Percentiles rank a stretch among this genome's conserved stretches.
Evolutionary conservation across 768 basidiomycete species (phyloP).

Genomic region (Leccinum longicurvipes): DNA sequence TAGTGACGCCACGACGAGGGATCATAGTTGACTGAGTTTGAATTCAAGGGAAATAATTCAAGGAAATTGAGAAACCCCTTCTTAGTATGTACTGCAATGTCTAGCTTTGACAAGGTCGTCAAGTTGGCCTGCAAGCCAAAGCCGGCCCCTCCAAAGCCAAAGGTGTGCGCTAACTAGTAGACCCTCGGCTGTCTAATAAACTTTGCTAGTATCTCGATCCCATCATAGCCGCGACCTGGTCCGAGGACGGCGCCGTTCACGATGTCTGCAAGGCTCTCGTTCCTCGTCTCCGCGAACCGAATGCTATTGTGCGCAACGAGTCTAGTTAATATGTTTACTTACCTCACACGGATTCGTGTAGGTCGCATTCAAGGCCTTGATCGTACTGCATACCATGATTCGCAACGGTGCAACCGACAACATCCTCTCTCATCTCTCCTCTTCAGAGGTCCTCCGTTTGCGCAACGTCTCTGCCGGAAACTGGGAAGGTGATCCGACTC

Average conservation of each 20-base stretch:
- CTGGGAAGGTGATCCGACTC: slow-evolving; percentile 73
- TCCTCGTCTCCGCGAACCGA: slow-evolving; percentile 85
- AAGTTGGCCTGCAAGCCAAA: slow-evolving; percentile 98
- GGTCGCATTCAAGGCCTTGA: slow-evolving; percentile 97
- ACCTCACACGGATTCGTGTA: slow-evolving; percentile 29
- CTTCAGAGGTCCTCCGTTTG: slow-evolving; percentile 76
- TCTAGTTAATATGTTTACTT: not conserved
- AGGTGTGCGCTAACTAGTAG: slow-evolving; percentile 47
- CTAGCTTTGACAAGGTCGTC: slow-evolving; percentile 87
- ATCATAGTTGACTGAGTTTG: slow-evolving; percentile 28
- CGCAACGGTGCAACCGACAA: slow-evolving; percentile 96
- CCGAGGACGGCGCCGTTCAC: slow-evolving; percentile 87
- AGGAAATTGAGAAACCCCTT: slow-evolving; percentile 3
- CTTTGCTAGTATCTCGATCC: slow-evolving; percentile 82
- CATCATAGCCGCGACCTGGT: slow-evolving; percentile 96
- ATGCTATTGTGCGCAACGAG: slow-evolving; percentile 68
- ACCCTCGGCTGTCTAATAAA: not conserved
- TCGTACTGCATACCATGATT: slow-evolving; percentile 95
- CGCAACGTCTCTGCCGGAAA: slow-evolving; percentile 74
- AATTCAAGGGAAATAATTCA: slow-evolving; percentile 16
- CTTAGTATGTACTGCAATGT: slow-evolving; percentile 48
- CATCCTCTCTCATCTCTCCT: slow-evolving; percentile 77
- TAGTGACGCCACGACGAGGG: slow-evolving; percentile 16
- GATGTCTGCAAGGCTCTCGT: slow-evolving; percentile 91
- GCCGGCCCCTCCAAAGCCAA: slow-evolving; percentile 91